Base-by-base conservation (phyloP, 257 asterid genomes). In the Fraxinus anomala region DNA sequence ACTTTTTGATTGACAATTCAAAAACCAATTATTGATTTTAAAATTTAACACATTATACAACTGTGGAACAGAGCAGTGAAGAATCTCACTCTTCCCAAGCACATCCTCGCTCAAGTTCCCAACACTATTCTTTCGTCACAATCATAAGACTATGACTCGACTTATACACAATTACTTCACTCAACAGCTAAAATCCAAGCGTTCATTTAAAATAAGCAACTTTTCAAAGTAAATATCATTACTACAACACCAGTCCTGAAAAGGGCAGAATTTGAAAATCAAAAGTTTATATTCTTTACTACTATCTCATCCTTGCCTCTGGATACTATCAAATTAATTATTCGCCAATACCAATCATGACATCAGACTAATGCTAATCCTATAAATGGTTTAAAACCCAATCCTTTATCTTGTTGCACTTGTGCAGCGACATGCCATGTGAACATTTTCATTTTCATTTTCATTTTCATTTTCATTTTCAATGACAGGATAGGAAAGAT, bases 131-230 rank as follows among this genome's bases (percentile, higher is more conserved):
- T 6, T 10, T 11, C 28, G 6, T 24, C 61, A 21, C 36, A 31
- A 1, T 44, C 26, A 10, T 44, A 73, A 75, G 37, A 70, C 31
- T 73, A 33, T n/a, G 33, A 54, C 67, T 47, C 40, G 28, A 68
- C 68, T 77, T 6, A 12, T 54, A 28, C 19, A 70, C 10, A n/a
- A 14, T 47, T 67, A 65, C 59, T 79, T 23, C 31, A 68, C 49
- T 68, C 76, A 26, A 73, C 54, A 69, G 54, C 66, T 37, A 59
- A 66, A 39, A 78, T 30, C 17, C 69, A 21, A 12, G 51, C 17
- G 9, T 42, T 42, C 51, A 12, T 42, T 13, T 42, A 42, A 42
- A 42, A 2, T 11, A 42, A 42, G 17, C 9, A 39, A 39, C 44
- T 39, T 39, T 7, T 39, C 44, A 39, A 39, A 10, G 51, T 11